These are phyloP conservation scores for Polygonum maritimum DNA, from an alignment of 148 eudicot genomes.

Conservation along the genomic window DNA sequence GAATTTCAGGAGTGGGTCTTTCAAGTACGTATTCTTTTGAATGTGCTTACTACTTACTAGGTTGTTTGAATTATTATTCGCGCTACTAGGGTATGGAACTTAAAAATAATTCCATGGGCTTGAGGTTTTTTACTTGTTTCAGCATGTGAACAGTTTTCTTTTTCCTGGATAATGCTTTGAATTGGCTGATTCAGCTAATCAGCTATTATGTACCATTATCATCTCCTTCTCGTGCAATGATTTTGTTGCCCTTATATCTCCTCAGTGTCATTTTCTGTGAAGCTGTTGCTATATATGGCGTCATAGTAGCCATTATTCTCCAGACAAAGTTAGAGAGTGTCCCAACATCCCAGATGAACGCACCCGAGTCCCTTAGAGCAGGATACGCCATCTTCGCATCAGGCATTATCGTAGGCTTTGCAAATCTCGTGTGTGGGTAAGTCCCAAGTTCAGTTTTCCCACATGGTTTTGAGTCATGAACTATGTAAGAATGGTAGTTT, in stretches of 20 bases:
- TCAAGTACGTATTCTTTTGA: neutral
- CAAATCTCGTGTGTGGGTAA: conserved; percentile 96
- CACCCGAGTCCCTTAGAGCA: conserved; percentile 83
- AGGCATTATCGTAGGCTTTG: conserved; percentile 96
- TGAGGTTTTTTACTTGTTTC: neutral
- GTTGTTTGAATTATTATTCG: too few species aligned
- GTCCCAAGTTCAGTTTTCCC: conserved; percentile 13
- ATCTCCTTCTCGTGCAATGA: neutral
- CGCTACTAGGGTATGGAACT: too few species aligned
- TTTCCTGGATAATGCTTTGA: neutral
- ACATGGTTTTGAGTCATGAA: neutral
- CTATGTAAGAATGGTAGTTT: neutral
- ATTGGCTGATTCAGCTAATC: neutral
- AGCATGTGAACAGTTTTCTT: neutral
- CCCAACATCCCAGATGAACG: conserved; percentile 56
- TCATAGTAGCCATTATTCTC: conserved; percentile 93
- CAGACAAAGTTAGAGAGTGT: conserved; percentile 96
- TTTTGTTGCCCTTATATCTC: neutral
- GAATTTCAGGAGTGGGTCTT: neutral
- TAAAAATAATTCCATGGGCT: neutral
- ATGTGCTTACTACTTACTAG: too few species aligned
- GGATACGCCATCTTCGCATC: conserved; percentile 97
- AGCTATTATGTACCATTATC: neutral
- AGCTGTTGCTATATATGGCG: conserved; percentile 99
- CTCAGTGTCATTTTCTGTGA: conserved; percentile 92